Base-by-base conservation (phyloP, 148 eudicot species). In the Rhododendron henanense region DNA sequence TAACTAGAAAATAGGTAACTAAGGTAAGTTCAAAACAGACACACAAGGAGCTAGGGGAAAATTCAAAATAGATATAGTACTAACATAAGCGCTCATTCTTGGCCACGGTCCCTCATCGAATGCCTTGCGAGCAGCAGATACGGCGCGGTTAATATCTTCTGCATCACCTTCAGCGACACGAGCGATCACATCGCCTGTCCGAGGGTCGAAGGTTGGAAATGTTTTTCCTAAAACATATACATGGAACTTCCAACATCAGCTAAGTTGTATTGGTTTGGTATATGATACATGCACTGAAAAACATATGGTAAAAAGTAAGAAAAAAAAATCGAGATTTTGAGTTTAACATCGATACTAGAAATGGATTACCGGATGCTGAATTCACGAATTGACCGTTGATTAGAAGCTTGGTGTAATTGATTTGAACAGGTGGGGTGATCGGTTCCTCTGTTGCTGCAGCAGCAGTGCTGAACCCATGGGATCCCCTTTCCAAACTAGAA, bases 21-120 rank as follows among this genome's bases (percentile, higher is more conserved):
- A 39, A 39, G 41, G 45, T 41, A 41, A 35, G 8, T 78, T 23
- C 81, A 3, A 10, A 23, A 78, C 11, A 78, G 3, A 41, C 28
- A 4, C 5, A 4, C 5, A 48, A 28, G 16, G 37, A 16, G 50
- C 10, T 47, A 9, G 10, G 39, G 10, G 23, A 73, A 35, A 25
- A 16, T 3, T 65, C 50, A 76, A 78, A 28, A 57, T 10, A 61
- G 65, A 79, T 53, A 63, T 48, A 11, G 55, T 53, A 14, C 87
- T 87, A 87, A 96, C 99, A 90, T 96, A 96, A 87, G 99, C 95
- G 8, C 93, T 90, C 99, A 96, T 96, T 92, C 63, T 95, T 33
- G 99, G 99, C 99, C 99, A 96, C 67, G 99, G 99, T 25, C 99
- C 99, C 86, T 96, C 96, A 73, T 96, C 98, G 84, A 96, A 96